Evolutionary conservation across 2,329 filamentous ascomycete species (phyloP).

Genomic region (Zalaria sp.): DNA sequence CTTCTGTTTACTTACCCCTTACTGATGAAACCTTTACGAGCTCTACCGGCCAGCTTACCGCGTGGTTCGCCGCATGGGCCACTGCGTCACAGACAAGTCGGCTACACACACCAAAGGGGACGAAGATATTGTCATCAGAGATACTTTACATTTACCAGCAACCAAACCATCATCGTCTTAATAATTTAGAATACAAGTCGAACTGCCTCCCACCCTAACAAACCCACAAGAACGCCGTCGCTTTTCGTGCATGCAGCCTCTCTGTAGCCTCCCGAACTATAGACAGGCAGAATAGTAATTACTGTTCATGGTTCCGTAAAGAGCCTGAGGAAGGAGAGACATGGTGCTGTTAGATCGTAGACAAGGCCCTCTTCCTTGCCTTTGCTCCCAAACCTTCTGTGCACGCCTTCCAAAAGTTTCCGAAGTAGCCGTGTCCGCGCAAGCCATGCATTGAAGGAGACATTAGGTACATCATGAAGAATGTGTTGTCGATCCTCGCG

Average conservation of each 20-base stretch:
- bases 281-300: neutral
- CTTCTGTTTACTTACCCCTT: no score
- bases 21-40: no score
- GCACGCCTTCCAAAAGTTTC: neutral
- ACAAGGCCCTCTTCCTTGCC: neutral
- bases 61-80: no score
- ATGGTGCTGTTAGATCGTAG: neutral
- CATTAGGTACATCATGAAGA: neutral
- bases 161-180: neutral
- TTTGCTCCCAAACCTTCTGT: neutral
- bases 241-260: neutral
- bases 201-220: neutral
- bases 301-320: neutral
- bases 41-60: no score
- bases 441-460: neutral
- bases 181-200: neutral
- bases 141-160: neutral
- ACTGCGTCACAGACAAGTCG: no score
- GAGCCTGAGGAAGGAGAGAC: neutral
- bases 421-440: neutral
- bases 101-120: no score
- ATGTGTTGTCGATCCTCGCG: neutral
- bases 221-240: neutral
- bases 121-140: neutral
- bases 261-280: neutral